phyloP scores from a whole-genome alignment of 805 yeast genomes.

The Kuraishia cidri region DNA sequence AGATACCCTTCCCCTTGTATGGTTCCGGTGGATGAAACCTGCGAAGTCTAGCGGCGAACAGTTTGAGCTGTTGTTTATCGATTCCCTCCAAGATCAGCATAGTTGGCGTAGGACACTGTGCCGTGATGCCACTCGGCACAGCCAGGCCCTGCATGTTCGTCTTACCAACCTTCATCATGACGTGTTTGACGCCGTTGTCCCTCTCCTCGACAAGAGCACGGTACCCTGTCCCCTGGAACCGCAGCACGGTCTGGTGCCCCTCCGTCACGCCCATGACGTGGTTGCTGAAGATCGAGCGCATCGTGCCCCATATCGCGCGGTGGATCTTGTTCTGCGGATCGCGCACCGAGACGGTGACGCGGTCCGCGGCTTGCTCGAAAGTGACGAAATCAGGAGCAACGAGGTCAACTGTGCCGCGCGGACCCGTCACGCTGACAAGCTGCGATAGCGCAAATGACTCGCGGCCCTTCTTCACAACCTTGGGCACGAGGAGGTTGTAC shows the following conservation, averaged over 20 bases:
- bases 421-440: slow-evolving; percentile 60
- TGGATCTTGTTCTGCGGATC: slow-evolving; percentile 55
- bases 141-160: slow-evolving; percentile 70
- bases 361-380: slow-evolving; percentile 25
- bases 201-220: slow-evolving; percentile 69
- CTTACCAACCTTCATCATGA: slow-evolving; percentile 80
- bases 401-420: slow-evolving; percentile 59
- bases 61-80: slow-evolving; percentile 78
- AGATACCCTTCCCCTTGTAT: slow-evolving; percentile 96
- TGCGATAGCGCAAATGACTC: slow-evolving; percentile 48
- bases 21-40: slow-evolving; percentile 94
- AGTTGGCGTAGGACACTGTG: slow-evolving; percentile 76
- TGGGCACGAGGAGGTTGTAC: slow-evolving; percentile 44
- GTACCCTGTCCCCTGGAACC: slow-evolving; percentile 95
- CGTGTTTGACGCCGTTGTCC: slow-evolving; percentile 40
- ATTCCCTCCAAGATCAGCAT: slow-evolving; percentile 79
- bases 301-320: slow-evolving; percentile 92
- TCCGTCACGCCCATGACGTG: slow-evolving; percentile 83
- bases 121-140: slow-evolving; percentile 72
- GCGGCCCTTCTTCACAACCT: slow-evolving; percentile 58
- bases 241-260: slow-evolving; percentile 82
- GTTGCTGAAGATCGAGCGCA: slow-evolving; percentile 70
- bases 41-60: slow-evolving; percentile 84
- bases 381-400: slow-evolving; percentile 68
- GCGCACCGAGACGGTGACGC: slow-evolving; percentile 44